Percentiles rank a stretch among this genome's conserved stretches.
These are phyloP conservation scores for Musa acuminata DNA, from an alignment of 176 grass and related monocot species.

Conservation along the genomic window DNA sequence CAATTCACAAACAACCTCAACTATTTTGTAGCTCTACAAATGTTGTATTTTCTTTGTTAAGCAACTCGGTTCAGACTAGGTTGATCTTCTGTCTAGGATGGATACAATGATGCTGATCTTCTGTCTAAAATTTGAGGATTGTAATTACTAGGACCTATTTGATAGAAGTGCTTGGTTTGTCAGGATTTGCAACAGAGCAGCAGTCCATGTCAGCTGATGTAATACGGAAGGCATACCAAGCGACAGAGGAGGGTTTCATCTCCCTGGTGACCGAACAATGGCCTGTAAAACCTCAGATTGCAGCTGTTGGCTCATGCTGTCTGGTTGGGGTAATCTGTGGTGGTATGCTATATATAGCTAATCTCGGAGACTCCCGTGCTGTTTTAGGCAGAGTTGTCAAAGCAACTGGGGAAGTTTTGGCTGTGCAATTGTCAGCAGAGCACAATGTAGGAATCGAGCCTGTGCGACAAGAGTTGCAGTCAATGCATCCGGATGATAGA, in stretches of 20 bases:
- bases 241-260: slow-evolving; percentile 85
- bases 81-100: background rate
- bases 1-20: background rate
- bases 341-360: slow-evolving; percentile 69
- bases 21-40: background rate
- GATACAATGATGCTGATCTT: background rate
- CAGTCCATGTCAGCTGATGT: slow-evolving; percentile 79
- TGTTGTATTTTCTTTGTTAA: background rate
- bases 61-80: too few relatives aligned
- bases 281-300: slow-evolving; percentile 86
- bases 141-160: background rate
- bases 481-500: slow-evolving; percentile 68
- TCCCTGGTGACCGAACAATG: slow-evolving; percentile 78
- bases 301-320: slow-evolving; percentile 85
- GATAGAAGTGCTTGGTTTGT: background rate
- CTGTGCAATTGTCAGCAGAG: slow-evolving; percentile 76
- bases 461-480: slow-evolving; percentile 72
- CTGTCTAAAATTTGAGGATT: background rate
- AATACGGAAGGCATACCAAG: slow-evolving; percentile 81
- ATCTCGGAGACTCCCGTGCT: slow-evolving; percentile 75
- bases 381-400: slow-evolving; percentile 75
- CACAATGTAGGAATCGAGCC: slow-evolving; percentile 84
- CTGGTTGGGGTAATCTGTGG: slow-evolving; percentile 70
- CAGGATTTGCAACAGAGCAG: slow-evolving; percentile 74
- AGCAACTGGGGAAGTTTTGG: slow-evolving; percentile 75